Evolutionary conservation across 148 eudicot genomes (phyloP).

Genomic region (Nyssa sinensis): DNA sequence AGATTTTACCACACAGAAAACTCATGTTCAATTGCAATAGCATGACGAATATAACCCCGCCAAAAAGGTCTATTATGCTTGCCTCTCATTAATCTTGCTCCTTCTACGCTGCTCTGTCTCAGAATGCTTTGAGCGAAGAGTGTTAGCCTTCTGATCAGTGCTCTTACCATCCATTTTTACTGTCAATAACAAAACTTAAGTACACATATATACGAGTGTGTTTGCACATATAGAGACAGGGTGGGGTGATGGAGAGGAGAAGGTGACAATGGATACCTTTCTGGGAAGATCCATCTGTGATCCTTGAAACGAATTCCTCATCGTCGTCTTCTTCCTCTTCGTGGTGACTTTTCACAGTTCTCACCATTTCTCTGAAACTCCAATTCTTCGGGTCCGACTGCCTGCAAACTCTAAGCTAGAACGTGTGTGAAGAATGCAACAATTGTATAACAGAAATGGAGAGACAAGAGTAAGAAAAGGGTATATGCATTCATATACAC

Average conservation of each 20-base stretch:
- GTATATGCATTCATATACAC: background rate
- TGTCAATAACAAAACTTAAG: slow-evolving; percentile 10
- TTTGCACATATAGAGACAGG: background rate
- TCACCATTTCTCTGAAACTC: slow-evolving; percentile 32
- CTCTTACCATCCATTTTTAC: slow-evolving; percentile 47
- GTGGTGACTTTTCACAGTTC: slow-evolving; percentile 31
- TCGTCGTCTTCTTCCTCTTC: slow-evolving; percentile 58
- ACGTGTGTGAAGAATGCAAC: background rate
- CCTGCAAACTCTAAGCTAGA: background rate
- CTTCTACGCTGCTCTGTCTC: slow-evolving; percentile 96
- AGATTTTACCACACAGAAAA: too few relatives aligned
- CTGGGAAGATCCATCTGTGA: slow-evolving; percentile 52
- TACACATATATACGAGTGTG: background rate
- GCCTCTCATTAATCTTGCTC: slow-evolving; percentile 93
- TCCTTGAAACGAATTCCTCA: slow-evolving; percentile 43
- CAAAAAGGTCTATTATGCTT: background rate
- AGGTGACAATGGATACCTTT: slow-evolving; percentile 36
- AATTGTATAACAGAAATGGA: background rate
- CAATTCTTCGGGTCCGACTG: background rate
- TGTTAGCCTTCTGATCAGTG: slow-evolving; percentile 48
- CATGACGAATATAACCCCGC: background rate
- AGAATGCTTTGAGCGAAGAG: slow-evolving; percentile 77
- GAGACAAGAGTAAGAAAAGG: slow-evolving; percentile 13
- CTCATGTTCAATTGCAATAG: background rate
- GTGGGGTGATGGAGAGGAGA: slow-evolving; percentile 1